Conservation (phyloP, 768 basidiomycete genomes). For the Kwoniella mangroviensis region DNA sequence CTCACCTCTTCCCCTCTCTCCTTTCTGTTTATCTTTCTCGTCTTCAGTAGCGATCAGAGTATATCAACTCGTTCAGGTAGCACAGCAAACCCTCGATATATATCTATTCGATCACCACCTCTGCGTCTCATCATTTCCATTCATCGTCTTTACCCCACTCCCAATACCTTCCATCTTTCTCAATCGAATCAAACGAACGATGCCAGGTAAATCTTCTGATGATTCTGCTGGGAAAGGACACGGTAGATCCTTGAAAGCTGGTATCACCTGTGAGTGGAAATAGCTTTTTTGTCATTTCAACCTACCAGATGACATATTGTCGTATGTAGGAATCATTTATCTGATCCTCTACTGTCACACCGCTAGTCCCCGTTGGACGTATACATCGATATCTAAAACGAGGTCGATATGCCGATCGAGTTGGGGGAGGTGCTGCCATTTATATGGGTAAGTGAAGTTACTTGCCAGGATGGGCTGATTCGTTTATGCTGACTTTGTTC, state of each 20-base stretch:
- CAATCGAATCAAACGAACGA: neutral
- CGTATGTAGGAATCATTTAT: too few relatives aligned
- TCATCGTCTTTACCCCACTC: neutral
- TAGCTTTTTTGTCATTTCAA: neutral
- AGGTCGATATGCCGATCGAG: slow-evolving; percentile 18
- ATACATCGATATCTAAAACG: slow-evolving; percentile 2
- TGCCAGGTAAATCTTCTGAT: neutral
- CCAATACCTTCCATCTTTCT: neutral
- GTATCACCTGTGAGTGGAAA: slow-evolving; percentile 1
- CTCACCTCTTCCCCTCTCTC: neutral
- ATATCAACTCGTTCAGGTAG: too few relatives aligned
- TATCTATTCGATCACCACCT: too few relatives aligned
- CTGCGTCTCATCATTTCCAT: too few relatives aligned
- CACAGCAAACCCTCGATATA: too few relatives aligned
- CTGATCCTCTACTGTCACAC: neutral
- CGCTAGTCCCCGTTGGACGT: slow-evolving; percentile 24
- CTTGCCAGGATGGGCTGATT: neutral
- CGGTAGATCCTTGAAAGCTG: neutral
- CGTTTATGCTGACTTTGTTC: neutral
- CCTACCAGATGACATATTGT: neutral
- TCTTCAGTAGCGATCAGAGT: neutral
- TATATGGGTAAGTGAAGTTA: slow-evolving; percentile 18
- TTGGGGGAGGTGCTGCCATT: slow-evolving; percentile 8
- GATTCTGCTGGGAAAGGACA: neutral
- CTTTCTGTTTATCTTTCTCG: neutral